Conservation (phyloP, 441 rosid species). For the Flueggea neowawraea region DNA sequence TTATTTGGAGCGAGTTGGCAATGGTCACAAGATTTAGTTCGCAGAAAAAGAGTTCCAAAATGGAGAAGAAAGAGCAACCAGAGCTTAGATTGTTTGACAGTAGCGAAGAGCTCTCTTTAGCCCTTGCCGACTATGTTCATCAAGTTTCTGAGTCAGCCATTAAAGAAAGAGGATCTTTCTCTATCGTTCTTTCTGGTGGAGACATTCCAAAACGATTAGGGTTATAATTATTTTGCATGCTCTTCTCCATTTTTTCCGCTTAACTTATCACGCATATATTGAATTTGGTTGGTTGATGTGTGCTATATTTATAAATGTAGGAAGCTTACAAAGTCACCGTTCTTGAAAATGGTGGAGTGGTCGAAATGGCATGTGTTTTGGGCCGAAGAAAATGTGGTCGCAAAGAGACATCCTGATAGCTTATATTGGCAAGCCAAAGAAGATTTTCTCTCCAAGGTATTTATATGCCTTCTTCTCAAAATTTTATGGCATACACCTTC, state of each 20-base stretch:
- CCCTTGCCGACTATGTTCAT: constrained; percentile 27
- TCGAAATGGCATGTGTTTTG: constrained; percentile 37
- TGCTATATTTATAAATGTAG: constrained; percentile 10
- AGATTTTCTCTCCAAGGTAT: constrained; percentile 33
- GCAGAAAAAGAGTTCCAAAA: neutral
- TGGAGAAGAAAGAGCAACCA: constrained; percentile 11
- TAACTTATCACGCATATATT: no score
- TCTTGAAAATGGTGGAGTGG: constrained; percentile 33
- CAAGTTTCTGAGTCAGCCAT: constrained; percentile 28
- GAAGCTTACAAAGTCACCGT: constrained; percentile 27
- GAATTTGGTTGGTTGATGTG: no score
- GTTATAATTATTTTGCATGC: constrained; percentile 5
- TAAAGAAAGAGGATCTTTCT: constrained; percentile 31
- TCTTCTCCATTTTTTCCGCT: no score
- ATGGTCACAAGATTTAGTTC: no score
- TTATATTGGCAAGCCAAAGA: constrained; percentile 30
- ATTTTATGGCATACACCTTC: no score
- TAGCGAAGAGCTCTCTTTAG: constrained; percentile 27
- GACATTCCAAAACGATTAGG: constrained; percentile 23
- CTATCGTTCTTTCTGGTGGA: constrained; percentile 39
- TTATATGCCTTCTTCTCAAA: no score
- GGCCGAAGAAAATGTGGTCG: constrained; percentile 40
- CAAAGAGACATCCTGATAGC: constrained; percentile 31
- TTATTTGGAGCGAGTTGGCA: no score
- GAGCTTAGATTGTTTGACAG: constrained; percentile 26